phyloP scores from a whole-genome alignment of 345 rosid genomes.

The Eucalyptus erythrocorys region DNA sequence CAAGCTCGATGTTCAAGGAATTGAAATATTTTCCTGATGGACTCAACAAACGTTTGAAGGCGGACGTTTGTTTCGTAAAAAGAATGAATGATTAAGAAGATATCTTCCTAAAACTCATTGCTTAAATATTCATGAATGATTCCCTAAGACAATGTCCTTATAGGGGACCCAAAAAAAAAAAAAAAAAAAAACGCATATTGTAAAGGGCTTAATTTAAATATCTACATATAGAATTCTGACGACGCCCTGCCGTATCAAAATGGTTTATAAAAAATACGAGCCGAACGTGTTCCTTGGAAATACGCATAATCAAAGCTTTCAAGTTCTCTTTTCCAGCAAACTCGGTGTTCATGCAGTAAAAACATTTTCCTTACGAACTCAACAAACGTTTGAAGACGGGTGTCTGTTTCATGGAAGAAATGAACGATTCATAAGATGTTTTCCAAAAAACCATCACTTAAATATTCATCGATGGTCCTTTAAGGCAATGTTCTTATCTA shows the following conservation, averaged over 20 bases:
- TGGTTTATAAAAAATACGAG: not conserved
- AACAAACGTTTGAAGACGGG: not conserved
- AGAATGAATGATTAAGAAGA: not conserved
- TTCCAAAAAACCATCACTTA: not conserved
- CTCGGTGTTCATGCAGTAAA: not conserved
- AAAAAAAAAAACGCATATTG: not conserved
- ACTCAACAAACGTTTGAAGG: not conserved
- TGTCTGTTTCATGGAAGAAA: not conserved
- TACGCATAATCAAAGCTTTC: not conserved
- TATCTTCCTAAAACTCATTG: not conserved
- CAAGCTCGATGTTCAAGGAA: not conserved
- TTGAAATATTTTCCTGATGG: not conserved
- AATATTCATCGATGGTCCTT: not conserved
- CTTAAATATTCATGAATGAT: not conserved
- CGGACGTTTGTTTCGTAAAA: not conserved
- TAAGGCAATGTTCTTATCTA: not conserved
- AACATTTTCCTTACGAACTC: not conserved
- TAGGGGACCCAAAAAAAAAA: rapidly evolving
- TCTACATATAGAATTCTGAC: not conserved
- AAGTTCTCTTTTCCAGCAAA: not conserved
- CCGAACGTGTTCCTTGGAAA: not conserved
- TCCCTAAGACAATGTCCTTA: not conserved
- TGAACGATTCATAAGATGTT: not conserved
- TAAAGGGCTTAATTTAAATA: too few species aligned
- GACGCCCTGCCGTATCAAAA: not conserved